phyloP scores from a whole-genome alignment of 805 yeast species.

The Kuraishia cidri region DNA sequence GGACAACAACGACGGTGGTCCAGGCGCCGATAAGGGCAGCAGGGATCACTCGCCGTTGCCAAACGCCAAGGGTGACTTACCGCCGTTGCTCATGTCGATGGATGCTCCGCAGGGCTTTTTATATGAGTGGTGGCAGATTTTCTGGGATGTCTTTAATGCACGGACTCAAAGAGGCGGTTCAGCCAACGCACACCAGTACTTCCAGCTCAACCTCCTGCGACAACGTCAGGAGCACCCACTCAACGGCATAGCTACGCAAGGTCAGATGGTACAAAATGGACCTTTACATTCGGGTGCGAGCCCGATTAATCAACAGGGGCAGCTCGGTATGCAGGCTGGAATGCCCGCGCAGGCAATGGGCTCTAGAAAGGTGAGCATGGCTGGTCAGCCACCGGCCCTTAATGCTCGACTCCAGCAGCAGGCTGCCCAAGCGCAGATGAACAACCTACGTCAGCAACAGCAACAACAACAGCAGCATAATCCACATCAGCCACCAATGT shows the following conservation, averaged over 20 bases:
- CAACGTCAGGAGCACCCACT: conserved; percentile 43
- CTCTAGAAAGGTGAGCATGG: conserved; percentile 1
- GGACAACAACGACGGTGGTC: conserved; percentile 12
- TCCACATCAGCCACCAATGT: conserved; percentile 12
- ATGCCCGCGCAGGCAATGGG: no score
- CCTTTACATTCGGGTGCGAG: background rate
- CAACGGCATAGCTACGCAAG: conserved; percentile 8
- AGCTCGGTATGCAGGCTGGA: conserved; percentile 3
- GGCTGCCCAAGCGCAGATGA: conserved; percentile 42
- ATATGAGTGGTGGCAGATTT: conserved; percentile 94
- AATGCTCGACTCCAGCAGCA: conserved; percentile 25
- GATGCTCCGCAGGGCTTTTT: conserved; percentile 85
- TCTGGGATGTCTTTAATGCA: conserved; percentile 90
- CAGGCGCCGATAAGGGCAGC: conserved; percentile 1
- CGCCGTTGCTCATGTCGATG: conserved; percentile 45
- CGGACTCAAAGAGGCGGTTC: conserved; percentile 60
- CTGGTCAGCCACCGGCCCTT: conserved; percentile 4
- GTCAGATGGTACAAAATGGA: conserved; percentile 8
- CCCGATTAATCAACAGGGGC: conserved; percentile 1
- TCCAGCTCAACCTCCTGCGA: conserved; percentile 49
- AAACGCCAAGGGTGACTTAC: conserved; percentile 23
- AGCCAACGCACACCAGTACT: conserved; percentile 59
- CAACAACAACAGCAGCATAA: conserved; percentile 13
- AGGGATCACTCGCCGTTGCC: conserved; percentile 1
- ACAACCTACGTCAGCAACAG: conserved; percentile 35